Evolutionary conservation across 805 yeast genomes (phyloP), one percentile per base, ranked within the genome.

Genomic region (Candida ovalis): DNA sequence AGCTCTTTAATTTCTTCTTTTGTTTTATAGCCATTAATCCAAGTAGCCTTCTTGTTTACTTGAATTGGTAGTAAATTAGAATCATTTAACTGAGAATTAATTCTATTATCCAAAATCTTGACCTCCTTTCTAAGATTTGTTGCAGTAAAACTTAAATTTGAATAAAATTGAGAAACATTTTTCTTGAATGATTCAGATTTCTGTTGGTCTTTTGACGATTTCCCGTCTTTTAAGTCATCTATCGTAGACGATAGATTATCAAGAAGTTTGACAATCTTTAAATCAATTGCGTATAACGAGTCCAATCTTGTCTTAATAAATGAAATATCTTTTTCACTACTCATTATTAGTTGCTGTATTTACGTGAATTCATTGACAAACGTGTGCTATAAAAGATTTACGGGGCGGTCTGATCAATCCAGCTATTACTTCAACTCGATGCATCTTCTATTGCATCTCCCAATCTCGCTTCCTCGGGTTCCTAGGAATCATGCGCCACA

Each of bases 1-100:
- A 74, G 46, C 4, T 58, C 60, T 15, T 57, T 56, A 45, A 81
- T 50, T 55, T 80, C 81, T 40, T 73, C 74, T 9, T 70, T 66
- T 43, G 85, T 68, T 61, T 85, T 84, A 53, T 70, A 75, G 36
- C 70, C 69, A 2, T 90, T 89, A 25, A 84, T 75, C 68, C 78
- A 75, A 4, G 87, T 79, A 32, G 89, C 88, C 67, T 84, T 84
- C 53, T 82, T 82, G 44, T 83, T 85, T 22, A 86, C 78, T 38
- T 76, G 74, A 2, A 86, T 75, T 1, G 96, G 94, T 24, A 86
- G 69, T 36, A 86, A 76, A 69, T 77, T 56, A 15, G 57, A 47
- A 18, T 48, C 54, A 19, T 47, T 42, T 36, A 49, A 25, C 23
- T 49, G 51, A 25, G 73, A 75, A 10, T 80, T 82, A 30, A 74